Percentiles rank a stretch among this genome's conserved stretches.
Conservation (phyloP, 2,329 filamentous ascomycete species). For the Venturia effusa region DNA sequence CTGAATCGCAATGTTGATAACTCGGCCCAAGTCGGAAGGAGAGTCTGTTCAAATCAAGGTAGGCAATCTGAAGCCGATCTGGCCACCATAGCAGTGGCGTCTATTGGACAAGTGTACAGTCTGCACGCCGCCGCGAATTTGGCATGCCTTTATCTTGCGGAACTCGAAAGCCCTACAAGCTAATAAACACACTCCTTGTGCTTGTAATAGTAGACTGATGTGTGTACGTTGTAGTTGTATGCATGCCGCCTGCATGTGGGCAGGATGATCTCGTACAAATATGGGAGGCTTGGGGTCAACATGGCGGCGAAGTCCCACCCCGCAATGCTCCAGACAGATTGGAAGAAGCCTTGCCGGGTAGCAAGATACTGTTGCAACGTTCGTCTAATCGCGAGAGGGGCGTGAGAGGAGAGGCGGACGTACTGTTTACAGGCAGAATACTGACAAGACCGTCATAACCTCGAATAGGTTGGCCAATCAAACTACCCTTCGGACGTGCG, state of each 20-base stretch:
- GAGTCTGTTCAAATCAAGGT: too few species aligned
- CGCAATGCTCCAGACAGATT: conserved; percentile 33
- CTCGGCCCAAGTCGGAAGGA: too few species aligned
- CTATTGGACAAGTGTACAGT: conserved; percentile 21
- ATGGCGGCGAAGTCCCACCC: conserved; percentile 18
- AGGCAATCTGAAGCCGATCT: too few species aligned
- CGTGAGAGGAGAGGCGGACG: conserved; percentile 23
- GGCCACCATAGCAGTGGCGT: too few species aligned
- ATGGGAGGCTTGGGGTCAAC: conserved; percentile 20
- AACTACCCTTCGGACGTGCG: not conserved
- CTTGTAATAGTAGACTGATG: conserved; percentile 15
- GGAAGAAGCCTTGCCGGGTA: conserved; percentile 38
- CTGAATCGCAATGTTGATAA: too few species aligned
- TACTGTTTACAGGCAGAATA: conserved; percentile 27
- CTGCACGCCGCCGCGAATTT: not conserved
- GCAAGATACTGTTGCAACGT: conserved; percentile 41
- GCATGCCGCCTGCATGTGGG: conserved; percentile 38
- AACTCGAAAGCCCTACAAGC: conserved; percentile 21
- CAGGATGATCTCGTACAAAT: conserved; percentile 38
- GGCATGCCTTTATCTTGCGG: conserved; percentile 21
- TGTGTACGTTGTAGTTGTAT: too few species aligned
- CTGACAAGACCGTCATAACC: not conserved
- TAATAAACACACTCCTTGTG: too few species aligned
- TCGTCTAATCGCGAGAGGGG: conserved; percentile 24
- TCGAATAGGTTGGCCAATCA: not conserved